Evolutionary conservation across 2,329 filamentous ascomycete genomes (phyloP).

Genomic region (Neodidymelliopsis sp.): DNA sequence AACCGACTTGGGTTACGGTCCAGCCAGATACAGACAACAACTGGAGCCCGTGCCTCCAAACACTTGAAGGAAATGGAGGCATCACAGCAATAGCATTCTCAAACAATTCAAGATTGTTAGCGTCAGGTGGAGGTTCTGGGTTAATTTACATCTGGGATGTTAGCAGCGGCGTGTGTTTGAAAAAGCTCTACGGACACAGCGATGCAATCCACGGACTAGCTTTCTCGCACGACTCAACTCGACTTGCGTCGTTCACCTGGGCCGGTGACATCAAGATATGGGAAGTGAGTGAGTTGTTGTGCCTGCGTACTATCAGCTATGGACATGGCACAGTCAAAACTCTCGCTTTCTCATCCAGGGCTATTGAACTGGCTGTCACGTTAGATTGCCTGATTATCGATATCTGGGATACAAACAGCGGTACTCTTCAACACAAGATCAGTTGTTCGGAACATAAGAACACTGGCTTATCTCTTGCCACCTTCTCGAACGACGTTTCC

Average conservation of each 20-base stretch:
- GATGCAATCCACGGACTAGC: slow-evolving; percentile 19
- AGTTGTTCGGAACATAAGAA: too few relatives aligned
- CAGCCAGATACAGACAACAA: slow-evolving; percentile 13
- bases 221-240: slow-evolving; percentile 27
- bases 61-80: slow-evolving; percentile 30
- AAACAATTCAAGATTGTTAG: slow-evolving; percentile 16
- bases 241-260: slow-evolving; percentile 25
- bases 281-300: slow-evolving; percentile 13
- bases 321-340: too few relatives aligned
- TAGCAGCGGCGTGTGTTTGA: slow-evolving; percentile 14
- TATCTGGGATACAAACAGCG: too few relatives aligned
- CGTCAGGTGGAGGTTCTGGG: too few relatives aligned
- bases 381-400: too few relatives aligned
- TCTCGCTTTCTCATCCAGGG: too few relatives aligned
- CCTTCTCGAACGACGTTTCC: too few relatives aligned
- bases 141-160: slow-evolving; percentile 11
- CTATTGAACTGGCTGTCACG: too few relatives aligned
- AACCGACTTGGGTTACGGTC: slow-evolving; percentile 21
- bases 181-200: slow-evolving; percentile 24
- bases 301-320: neutral
- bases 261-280: slow-evolving; percentile 30
- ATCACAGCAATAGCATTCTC: slow-evolving; percentile 35
- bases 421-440: too few relatives aligned
- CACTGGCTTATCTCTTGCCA: too few relatives aligned
- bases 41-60: slow-evolving; percentile 25